A percentile compares a stretch with the other conserved stretches of the same genome.
Evolutionary conservation across 345 rosid genomes (phyloP).

Genomic region (Citrus mangshanensis): DNA sequence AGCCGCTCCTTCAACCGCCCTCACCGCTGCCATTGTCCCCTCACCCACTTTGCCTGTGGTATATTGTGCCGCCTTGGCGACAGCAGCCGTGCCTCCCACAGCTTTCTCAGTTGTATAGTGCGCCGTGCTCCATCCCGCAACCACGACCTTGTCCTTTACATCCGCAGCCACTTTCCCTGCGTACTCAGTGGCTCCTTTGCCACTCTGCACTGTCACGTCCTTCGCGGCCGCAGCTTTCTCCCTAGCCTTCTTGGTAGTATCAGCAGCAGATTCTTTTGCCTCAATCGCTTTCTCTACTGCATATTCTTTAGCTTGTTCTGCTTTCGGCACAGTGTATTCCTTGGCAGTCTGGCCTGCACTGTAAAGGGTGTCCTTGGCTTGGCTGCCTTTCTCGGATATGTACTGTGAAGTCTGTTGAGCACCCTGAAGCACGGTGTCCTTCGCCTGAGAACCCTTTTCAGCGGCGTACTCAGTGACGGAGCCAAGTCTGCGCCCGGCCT

Average conservation of each 20-base stretch:
- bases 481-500: slow-evolving; percentile 16
- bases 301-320: slow-evolving; percentile 32
- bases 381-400: slow-evolving; percentile 37
- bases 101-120: slow-evolving; percentile 58
- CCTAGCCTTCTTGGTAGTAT: slow-evolving; percentile 16
- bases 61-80: slow-evolving; percentile 51
- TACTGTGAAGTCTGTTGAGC: slow-evolving; percentile 27
- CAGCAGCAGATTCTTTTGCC: slow-evolving; percentile 23
- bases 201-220: slow-evolving; percentile 48
- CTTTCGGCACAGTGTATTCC: slow-evolving; percentile 18
- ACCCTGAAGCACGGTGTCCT: slow-evolving; percentile 30
- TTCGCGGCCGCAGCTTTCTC: slow-evolving; percentile 34
- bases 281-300: slow-evolving; percentile 29
- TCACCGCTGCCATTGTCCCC: slow-evolving; percentile 54
- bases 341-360: slow-evolving; percentile 18
- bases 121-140: slow-evolving; percentile 70
- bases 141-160: slow-evolving; percentile 51
- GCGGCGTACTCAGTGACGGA: slow-evolving; percentile 9
- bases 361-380: slow-evolving; percentile 34
- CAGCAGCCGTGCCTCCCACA: slow-evolving; percentile 55
- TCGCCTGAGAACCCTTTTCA: slow-evolving; percentile 28
- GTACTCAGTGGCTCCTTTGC: slow-evolving; percentile 46
- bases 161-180: slow-evolving; percentile 44
- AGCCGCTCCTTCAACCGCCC: slow-evolving; percentile 45
- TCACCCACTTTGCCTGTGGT: slow-evolving; percentile 54